phyloP scores from a whole-genome alignment of 2,329 filamentous ascomycete genomes.

The Pseudogymnoascus destructans region DNA sequence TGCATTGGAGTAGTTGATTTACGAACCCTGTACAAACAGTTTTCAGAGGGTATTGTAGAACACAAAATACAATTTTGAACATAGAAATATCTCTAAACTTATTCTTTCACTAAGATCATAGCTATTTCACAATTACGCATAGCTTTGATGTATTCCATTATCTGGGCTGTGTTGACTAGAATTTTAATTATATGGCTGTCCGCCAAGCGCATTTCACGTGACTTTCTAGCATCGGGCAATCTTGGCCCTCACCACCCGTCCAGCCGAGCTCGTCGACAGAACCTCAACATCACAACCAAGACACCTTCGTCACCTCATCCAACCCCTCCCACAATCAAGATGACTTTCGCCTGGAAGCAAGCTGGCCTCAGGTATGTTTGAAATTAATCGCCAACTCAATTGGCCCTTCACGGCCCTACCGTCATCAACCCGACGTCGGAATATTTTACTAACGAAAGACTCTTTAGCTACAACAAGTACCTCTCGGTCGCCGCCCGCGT shows the following conservation, averaged over 20 bases:
- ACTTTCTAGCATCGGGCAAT: neutral
- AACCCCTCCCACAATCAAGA: conserved; percentile 30
- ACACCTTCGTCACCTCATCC: conserved; percentile 13
- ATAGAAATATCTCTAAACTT: conserved; percentile 12
- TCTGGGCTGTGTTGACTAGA: neutral
- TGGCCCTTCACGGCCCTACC: conserved; percentile 16
- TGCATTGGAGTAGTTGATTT: conserved; percentile 12
- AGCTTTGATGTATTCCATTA: conserved; percentile 4
- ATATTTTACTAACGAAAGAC: conserved; percentile 26
- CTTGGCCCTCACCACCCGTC: conserved; percentile 8
- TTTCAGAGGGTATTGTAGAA: conserved; percentile 28
- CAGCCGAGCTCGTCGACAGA: conserved; percentile 15
- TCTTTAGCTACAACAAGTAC: conserved; percentile 95
- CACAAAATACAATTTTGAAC: conserved; percentile 16
- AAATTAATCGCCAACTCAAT: conserved; percentile 10
- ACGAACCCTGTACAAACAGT: conserved; percentile 26
- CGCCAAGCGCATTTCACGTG: neutral
- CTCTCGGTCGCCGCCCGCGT: conserved; percentile 87
- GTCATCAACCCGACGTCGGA: conserved; percentile 4
- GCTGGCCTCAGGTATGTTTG: conserved; percentile 58
- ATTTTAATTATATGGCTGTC: neutral
- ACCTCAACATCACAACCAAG: conserved; percentile 14
- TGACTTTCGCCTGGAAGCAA: conserved; percentile 97
- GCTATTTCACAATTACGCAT: conserved; percentile 4
- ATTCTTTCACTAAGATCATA: neutral